A percentile compares a stretch with the other conserved stretches of the same genome.
phyloP scores from a whole-genome alignment of 2,329 filamentous ascomycete genomes.

The Magnaporthiopsis poae region DNA sequence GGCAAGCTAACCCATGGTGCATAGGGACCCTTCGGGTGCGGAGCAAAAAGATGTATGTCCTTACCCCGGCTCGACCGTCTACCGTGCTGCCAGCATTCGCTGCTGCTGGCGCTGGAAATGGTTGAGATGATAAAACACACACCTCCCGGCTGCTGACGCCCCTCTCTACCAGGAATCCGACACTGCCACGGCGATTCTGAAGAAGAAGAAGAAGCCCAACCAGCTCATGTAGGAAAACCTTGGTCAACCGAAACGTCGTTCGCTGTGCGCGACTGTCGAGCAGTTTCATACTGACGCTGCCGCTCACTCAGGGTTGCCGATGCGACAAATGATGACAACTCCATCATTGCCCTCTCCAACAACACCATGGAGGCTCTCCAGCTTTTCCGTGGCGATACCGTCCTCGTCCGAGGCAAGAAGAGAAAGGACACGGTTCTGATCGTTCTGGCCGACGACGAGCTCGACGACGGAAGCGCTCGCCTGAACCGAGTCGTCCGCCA shows the following conservation, averaged over 20 bases:
- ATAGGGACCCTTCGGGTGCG: conserved; percentile 77
- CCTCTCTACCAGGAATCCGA: conserved; percentile 61
- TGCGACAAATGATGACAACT: conserved; percentile 98
- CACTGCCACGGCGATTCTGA: conserved; percentile 88
- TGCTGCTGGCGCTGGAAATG: not conserved
- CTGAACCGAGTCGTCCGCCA: conserved; percentile 98
- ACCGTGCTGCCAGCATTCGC: conserved; percentile 5
- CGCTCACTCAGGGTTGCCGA: conserved; percentile 69
- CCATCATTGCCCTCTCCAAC: conserved; percentile 94
- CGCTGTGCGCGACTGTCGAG: not conserved
- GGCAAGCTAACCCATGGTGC: conserved; percentile 9
- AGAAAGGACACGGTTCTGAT: conserved; percentile 97
- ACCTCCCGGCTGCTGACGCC: conserved; percentile 22
- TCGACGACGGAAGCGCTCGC: conserved; percentile 91
- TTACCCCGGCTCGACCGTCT: conserved; percentile 14
- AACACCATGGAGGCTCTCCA: conserved; percentile 97
- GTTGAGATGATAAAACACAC: not conserved
- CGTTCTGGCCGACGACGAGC: conserved; percentile 91
- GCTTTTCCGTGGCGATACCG: conserved; percentile 96
- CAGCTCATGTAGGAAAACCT: conserved; percentile 68
- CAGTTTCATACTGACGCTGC: not conserved
- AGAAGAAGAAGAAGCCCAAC: conserved; percentile 99
- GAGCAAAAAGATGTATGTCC: conserved; percentile 69
- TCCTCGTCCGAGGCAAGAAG: conserved; percentile 98
- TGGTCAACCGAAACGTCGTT: not conserved